Conservation (phyloP, 2,329 filamentous ascomycete genomes). For the Coniochaeta sp. region DNA sequence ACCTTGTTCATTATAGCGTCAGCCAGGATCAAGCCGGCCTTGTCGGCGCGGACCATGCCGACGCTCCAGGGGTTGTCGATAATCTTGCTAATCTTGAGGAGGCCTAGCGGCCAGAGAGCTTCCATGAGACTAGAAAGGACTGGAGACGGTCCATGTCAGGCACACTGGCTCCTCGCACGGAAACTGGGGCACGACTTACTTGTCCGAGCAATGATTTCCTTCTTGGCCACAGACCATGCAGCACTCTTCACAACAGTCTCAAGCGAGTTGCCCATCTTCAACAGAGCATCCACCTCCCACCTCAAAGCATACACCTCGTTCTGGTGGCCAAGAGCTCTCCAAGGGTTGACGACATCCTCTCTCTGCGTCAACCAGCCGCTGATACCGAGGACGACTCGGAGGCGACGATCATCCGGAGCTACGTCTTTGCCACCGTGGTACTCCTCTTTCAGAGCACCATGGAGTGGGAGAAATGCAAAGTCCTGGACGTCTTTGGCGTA, state of each 20-base stretch:
- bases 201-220: constrained; percentile 36
- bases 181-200: constrained; percentile 29
- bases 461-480: constrained; percentile 76
- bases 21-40: constrained; percentile 63
- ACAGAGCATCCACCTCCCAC: constrained; percentile 73
- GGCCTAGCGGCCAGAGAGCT: constrained; percentile 52
- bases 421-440: constrained; percentile 43
- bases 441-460: constrained; percentile 35
- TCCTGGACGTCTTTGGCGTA: constrained; percentile 83
- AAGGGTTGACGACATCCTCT: constrained; percentile 67
- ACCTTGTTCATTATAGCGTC: constrained; percentile 76
- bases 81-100: constrained; percentile 64
- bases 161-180: background rate
- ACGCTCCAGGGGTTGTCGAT: constrained; percentile 78
- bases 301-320: constrained; percentile 76
- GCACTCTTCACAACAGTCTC: constrained; percentile 69
- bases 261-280: constrained; percentile 71
- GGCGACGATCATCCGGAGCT: constrained; percentile 51
- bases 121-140: constrained; percentile 51
- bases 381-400: constrained; percentile 78
- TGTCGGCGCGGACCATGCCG: constrained; percentile 69
- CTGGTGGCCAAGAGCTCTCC: constrained; percentile 66
- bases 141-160: constrained; percentile 16
- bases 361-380: constrained; percentile 73
- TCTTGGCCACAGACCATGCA: constrained; percentile 67